Conservation (phyloP, 2,329 filamentous ascomycete genomes). For the Lachnellula cervina region DNA sequence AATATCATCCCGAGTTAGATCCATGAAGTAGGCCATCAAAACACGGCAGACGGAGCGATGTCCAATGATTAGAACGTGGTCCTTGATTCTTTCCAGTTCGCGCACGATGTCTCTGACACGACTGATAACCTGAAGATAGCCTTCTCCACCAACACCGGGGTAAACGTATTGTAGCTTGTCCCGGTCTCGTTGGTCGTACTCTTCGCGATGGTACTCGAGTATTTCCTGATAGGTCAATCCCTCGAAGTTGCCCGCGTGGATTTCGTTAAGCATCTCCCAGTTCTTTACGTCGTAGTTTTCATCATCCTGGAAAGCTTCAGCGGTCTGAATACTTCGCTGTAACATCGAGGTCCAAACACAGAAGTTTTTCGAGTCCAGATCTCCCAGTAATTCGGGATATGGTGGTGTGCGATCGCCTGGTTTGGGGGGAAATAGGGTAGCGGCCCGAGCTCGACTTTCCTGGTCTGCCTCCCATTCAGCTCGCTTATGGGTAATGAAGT, state of each 20-base stretch:
- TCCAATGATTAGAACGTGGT: conserved; percentile 87
- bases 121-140: conserved; percentile 95
- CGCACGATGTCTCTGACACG: conserved; percentile 92
- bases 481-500: conserved; percentile 78
- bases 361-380: conserved; percentile 77
- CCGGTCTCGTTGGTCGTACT: conserved; percentile 71
- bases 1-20: conserved; percentile 83
- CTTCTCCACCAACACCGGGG: conserved; percentile 90
- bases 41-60: conserved; percentile 91
- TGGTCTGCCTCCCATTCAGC: conserved; percentile 79
- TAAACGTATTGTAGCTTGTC: conserved; percentile 97
- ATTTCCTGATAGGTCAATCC: conserved; percentile 95
- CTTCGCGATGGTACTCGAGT: conserved; percentile 67
- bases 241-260: conserved; percentile 89
- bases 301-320: conserved; percentile 80
- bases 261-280: conserved; percentile 96
- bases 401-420: conserved; percentile 91
- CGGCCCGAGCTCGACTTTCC: conserved; percentile 61
- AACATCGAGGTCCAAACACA: conserved; percentile 99
- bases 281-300: conserved; percentile 96
- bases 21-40: conserved; percentile 93
- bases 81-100: conserved; percentile 94
- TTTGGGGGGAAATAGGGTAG: conserved; percentile 77
- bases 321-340: conserved; percentile 80
- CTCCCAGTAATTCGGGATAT: conserved; percentile 75